Base-by-base conservation (phyloP, 176 grass and related monocot genomes). In the Cenchrus purpureus region DNA sequence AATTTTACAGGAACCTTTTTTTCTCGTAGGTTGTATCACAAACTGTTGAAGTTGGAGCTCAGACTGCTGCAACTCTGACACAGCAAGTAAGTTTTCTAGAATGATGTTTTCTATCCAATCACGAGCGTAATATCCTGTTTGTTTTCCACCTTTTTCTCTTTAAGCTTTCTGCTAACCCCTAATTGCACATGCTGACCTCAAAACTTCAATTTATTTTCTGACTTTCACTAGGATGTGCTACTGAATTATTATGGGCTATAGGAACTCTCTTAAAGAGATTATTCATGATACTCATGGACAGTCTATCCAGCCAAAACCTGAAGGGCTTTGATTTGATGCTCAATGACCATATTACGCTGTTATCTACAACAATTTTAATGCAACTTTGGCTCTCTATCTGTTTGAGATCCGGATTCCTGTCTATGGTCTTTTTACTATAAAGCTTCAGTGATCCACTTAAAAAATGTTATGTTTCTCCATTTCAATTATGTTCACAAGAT, bases 1-100 rank as follows among this genome's bases (percentile, higher is more conserved):
- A 69, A 63, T 70, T 81, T 87, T 25, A 81, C 67, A 60, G n/a
- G 14, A 92, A 71, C 29, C 57, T 51, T 19, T 65, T 65, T 83
- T 83, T 32, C 10, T 80, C 86, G 61, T 87, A 99, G 94, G 97
- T 97, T 80, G 90, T 99, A 83, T 94, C 84, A 59, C 97, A 99
- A 91, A 99, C 97, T 82, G 81, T 99, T 84, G 97, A 99, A 80
- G 92, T 99, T 17, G 97, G 97, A 71, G 79, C 97, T 90, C 97
- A 97, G 85, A 99, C 97, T 88, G 97, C 97, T 82, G 85, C 84
- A 79, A 86, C 86, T 84, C 86, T 99, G 67, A 86, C 92, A 45
- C 89, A 95, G 43, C 97, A 99, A 88, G 97, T 97, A 94, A 92
- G 89, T 80, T 89, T 51, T 84, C 48, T 82, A 37, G n/a, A 73